Conservation (phyloP, 768 basidiomycete genomes). For the Cystofilobasidium ferigula region DNA sequence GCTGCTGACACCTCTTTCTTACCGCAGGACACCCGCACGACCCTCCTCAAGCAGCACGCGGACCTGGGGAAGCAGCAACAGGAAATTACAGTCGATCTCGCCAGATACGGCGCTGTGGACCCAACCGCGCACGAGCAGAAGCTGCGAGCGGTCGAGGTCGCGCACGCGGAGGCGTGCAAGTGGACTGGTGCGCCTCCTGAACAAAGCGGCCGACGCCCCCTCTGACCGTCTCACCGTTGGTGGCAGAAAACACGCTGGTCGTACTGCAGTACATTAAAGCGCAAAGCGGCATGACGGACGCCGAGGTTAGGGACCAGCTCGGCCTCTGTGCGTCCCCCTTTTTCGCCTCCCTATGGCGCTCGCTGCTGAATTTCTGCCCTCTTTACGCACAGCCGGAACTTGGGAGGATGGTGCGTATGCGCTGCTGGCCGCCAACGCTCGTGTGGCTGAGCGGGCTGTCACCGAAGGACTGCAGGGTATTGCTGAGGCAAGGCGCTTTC, state of each 20-base stretch:
- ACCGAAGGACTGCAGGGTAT: neutral
- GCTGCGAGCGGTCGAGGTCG: constrained; percentile 57
- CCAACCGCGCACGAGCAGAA: constrained; percentile 69
- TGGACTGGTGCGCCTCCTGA: constrained; percentile 67
- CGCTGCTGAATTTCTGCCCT: neutral
- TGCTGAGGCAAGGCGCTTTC: neutral
- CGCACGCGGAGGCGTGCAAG: constrained; percentile 68
- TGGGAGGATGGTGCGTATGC: neutral
- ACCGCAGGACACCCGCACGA: constrained; percentile 50
- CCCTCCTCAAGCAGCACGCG: constrained; percentile 47
- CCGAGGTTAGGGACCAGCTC: neutral
- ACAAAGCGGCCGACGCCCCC: neutral
- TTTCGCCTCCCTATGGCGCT: neutral
- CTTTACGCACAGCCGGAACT: neutral
- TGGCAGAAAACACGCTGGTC: neutral
- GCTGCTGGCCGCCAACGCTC: neutral
- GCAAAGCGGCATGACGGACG: neutral
- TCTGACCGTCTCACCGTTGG: neutral
- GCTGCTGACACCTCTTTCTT: neutral
- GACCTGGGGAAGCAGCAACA: constrained; percentile 46
- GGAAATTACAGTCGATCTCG: constrained; percentile 56
- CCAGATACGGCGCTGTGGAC: constrained; percentile 71
- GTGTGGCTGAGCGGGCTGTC: neutral
- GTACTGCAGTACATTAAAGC: neutral
- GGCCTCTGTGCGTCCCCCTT: neutral